Percentiles rank a stretch among this genome's conserved stretches.
Conservation (phyloP, 805 yeast species). For the Saccharomycopsis sp. region DNA sequence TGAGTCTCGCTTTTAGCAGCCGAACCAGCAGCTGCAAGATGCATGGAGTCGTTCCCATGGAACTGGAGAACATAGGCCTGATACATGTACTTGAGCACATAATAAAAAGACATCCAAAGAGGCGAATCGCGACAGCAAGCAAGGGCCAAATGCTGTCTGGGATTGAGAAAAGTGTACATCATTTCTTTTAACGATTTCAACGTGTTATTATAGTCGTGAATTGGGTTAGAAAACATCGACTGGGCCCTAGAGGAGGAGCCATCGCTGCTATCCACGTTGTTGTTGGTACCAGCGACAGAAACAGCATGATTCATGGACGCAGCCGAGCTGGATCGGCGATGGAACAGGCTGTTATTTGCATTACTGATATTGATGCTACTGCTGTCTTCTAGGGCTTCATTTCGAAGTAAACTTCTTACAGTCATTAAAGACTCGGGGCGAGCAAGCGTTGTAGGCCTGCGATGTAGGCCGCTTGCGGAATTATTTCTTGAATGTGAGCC, state of each 20-base stretch:
- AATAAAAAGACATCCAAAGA: slow-evolving; percentile 39
- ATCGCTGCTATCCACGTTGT: neutral
- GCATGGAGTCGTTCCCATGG: neutral
- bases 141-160: slow-evolving; percentile 67
- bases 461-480: neutral
- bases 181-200: slow-evolving; percentile 24
- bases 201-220: slow-evolving; percentile 10
- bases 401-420: neutral
- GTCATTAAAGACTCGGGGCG: neutral
- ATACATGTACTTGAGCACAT: slow-evolving; percentile 28
- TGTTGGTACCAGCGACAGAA: slow-evolving; percentile 18
- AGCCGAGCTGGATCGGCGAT: neutral
- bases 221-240: neutral
- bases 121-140: slow-evolving; percentile 78
- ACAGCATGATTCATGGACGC: slow-evolving; percentile 18
- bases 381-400: neutral
- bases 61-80: slow-evolving; percentile 28
- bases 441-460: neutral
- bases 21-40: slow-evolving; percentile 5
- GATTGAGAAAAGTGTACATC: slow-evolving; percentile 56
- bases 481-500: neutral
- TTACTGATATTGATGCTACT: neutral
- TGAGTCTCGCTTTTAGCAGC: slow-evolving; percentile 15
- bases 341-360: neutral
- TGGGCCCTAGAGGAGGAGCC: neutral